Conservation (phyloP, 139 green algal genomes). For the Chlorella sorokiniana region DNA sequence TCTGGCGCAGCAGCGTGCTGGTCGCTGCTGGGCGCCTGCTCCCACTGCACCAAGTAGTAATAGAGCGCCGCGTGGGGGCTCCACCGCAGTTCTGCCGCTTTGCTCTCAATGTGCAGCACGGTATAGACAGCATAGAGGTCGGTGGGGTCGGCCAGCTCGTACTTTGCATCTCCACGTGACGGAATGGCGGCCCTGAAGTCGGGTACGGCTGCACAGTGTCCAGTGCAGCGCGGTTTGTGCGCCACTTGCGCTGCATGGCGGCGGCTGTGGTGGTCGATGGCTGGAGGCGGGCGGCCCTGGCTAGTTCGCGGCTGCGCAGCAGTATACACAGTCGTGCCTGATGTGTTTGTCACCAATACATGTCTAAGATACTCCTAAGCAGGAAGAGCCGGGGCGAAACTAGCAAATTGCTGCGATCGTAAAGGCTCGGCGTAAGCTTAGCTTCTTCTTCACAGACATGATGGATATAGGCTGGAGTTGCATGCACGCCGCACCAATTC, state of each 20-base stretch:
- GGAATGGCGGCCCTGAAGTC: constrained; percentile 26
- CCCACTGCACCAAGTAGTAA: constrained; percentile 34
- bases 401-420: too few relatives aligned
- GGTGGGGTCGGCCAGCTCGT: constrained; percentile 20
- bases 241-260: constrained; percentile 52
- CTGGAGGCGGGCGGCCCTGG: too few relatives aligned
- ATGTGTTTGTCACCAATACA: too few relatives aligned
- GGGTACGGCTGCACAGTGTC: constrained; percentile 26
- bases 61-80: constrained; percentile 31
- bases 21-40: neutral
- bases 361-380: too few relatives aligned
- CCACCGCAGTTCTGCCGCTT: constrained; percentile 40
- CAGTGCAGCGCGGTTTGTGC: constrained; percentile 37
- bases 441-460: too few relatives aligned
- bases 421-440: too few relatives aligned
- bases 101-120: constrained; percentile 51
- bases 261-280: too few relatives aligned
- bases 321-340: too few relatives aligned
- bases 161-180: neutral
- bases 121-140: constrained; percentile 52
- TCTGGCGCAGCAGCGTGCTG: constrained; percentile 24
- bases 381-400: too few relatives aligned
- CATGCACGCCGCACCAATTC: too few relatives aligned
- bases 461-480: too few relatives aligned
- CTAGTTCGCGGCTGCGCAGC: too few relatives aligned